Evolutionary conservation across 495 filamentous ascomycete genomes (phyloP), one percentile per base, ranked within the genome.

Genomic region (Tuber magnatum): DNA sequence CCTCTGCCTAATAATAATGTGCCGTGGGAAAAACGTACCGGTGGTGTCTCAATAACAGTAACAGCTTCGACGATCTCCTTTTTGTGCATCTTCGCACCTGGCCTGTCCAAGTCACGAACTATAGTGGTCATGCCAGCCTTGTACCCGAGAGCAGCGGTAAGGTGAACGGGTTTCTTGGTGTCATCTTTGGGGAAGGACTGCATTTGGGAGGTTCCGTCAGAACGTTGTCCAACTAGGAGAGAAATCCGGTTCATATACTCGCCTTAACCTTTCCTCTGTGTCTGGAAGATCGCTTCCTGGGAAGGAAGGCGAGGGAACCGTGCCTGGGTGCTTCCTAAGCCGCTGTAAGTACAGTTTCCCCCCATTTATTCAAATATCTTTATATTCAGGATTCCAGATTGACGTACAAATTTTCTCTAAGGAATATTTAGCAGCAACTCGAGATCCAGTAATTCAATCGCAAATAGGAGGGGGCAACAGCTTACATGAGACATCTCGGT

Each of bases 101-200:
- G 96, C 85, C 96, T 92, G 90, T 99, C 96, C 84, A 99, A 90
- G 87, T 99, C 96, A 87, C 96, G 96, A 85, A 99, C 96, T 87
- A 98, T 94, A 81, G 96, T 99, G 85, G 93, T 97, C 96, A 99
- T 99, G 87, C 96, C 96, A 84, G 96, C 96, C 92, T 99, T 99
- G 91, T 99, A 99, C 85, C 96, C 96, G 90, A 99, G 94, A 84
- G 92, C 88, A 85, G 96, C 96, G 77, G 96, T 99, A 82, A 99
- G 89, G 89, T 99, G 96, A 86, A 98, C 94, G 83, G 94, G 92
- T 89, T 98, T 95, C 91, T 98, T 98, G 80, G 94, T 87, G 89
- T 99, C 94, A 92, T 99, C 96, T 89, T 98, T 98, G 84, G 96
- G 96, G 91, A 99, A 99, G 88, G 86, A 73, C 51, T 80, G 78